These are phyloP conservation scores for Ophiostoma tasmaniense DNA, from an alignment of 2,329 filamentous ascomycete species.

Conservation along the genomic window DNA sequence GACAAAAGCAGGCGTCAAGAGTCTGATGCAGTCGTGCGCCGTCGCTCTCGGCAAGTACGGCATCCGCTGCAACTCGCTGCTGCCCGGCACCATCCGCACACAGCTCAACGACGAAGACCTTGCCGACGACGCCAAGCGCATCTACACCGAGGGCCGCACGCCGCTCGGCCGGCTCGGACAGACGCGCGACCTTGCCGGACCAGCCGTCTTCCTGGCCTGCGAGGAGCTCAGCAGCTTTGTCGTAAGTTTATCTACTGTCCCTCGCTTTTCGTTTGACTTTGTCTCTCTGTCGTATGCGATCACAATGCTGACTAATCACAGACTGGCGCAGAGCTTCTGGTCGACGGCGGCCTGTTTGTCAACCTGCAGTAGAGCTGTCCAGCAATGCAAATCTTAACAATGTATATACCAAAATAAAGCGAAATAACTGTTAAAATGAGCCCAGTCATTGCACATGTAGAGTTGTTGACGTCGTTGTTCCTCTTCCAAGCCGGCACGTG, in stretches of 20 bases:
- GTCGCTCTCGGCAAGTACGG: constrained; percentile 56
- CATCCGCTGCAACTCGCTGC: constrained; percentile 60
- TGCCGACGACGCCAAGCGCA: constrained; percentile 52
- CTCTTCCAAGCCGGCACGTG: not conserved
- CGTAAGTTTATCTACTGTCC: constrained; percentile 9
- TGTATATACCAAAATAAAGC: not conserved
- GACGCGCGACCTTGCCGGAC: constrained; percentile 57
- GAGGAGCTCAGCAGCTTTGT: constrained; percentile 57
- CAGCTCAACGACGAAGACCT: constrained; percentile 63
- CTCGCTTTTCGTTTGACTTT: not conserved
- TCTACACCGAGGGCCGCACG: constrained; percentile 59
- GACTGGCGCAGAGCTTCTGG: constrained; percentile 60
- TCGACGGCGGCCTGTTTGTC: constrained; percentile 67
- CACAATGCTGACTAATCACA: constrained; percentile 8
- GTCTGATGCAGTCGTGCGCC: constrained; percentile 60
- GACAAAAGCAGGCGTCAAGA: constrained; percentile 61
- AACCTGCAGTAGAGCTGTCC: constrained; percentile 48
- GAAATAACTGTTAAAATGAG: not conserved
- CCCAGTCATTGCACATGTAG: not conserved
- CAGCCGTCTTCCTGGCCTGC: constrained; percentile 62
- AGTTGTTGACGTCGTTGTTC: not conserved
- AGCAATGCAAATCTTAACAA: not conserved
- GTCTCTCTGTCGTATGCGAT: not conserved
- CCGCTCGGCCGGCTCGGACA: constrained; percentile 54
- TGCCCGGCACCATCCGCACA: constrained; percentile 62